Base-by-base conservation (phyloP, 139 green algal genomes). In the Chlorella sorokiniana region DNA sequence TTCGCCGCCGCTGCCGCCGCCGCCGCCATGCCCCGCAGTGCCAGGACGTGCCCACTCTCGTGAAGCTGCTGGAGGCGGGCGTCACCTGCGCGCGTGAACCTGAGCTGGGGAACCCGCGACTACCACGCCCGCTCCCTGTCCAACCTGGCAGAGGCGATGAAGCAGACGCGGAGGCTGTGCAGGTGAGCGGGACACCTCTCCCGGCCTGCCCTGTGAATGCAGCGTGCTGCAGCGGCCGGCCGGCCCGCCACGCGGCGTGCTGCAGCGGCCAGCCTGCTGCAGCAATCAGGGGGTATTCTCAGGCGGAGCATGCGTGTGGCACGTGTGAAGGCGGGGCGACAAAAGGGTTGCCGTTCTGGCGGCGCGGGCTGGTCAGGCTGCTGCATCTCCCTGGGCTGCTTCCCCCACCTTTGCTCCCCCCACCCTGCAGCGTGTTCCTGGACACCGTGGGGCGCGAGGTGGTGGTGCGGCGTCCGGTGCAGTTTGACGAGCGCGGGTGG, bases 61-160 rank as follows among this genome's bases (percentile, higher is more conserved):
- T 81, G 18, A 37, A 90, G 59, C 78, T 97, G 81, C 85, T 97
- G 56, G 27, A 73, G 37, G 85, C 91, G 29, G 94, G 94, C 27
- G 94, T 96, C 87, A 91, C 87, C 20, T 88, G 80, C 69, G 91
- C 90, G 91, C 31, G 48, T 98, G 35, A 95, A 98, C 86, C 84
- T 98, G 27, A 96, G 89, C 37, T 91, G 95, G 70, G 83, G 88
- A 54, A 40, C 83, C 18, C 38, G 78, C 78, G 88, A 91, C 42
- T 93, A 91, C 74, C 92, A 97, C 79, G 89, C 90, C 38, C 68
- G 87, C 52, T 91, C 89, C 1, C 76, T 97, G 35, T 62, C 89
- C 23, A 97, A 97, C 73, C 81, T 98, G 38, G 72, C 84, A 2
- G 56, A 75, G 27, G 94, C 94, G 8, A 90, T 94, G 86, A 65